Percentiles rank a stretch among this genome's conserved stretches.
Conservation (phyloP, 768 basidiomycete genomes). For the Mycena rosella region DNA sequence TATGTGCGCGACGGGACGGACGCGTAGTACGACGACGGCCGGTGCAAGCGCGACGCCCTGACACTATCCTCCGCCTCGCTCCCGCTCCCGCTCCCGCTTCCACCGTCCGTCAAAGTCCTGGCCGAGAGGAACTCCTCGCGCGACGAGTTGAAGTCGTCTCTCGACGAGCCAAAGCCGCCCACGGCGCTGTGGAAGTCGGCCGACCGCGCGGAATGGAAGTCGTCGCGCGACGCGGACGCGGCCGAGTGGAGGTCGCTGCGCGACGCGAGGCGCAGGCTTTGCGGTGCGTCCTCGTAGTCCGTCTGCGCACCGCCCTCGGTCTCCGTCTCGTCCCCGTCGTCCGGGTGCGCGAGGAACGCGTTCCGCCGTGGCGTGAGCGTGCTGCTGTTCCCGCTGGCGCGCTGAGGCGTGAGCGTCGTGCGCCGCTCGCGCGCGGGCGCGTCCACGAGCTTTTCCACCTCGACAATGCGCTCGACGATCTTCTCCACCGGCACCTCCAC, state of each 20-base stretch:
- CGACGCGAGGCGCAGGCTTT: constrained; percentile 55
- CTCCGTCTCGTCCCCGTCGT: constrained; percentile 63
- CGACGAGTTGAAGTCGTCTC: constrained; percentile 83
- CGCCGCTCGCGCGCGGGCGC: constrained; percentile 34
- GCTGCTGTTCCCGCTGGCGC: constrained; percentile 58
- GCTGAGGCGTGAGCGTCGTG: constrained; percentile 40
- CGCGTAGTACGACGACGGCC: constrained; percentile 43
- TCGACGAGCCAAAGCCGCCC: constrained; percentile 56
- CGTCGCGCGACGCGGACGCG: background rate
- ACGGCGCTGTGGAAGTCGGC: no score
- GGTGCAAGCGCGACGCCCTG: constrained; percentile 68
- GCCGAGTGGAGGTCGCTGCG: constrained; percentile 28
- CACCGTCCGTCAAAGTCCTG: constrained; percentile 78
- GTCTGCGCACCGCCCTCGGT: constrained; percentile 78
- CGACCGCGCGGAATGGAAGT: constrained; percentile 39
- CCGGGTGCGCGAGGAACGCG: constrained; percentile 12
- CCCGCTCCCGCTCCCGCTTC: constrained; percentile 63
- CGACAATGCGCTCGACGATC: no score
- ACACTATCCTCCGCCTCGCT: constrained; percentile 81
- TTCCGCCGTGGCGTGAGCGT: constrained; percentile 49
- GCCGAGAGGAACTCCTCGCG: constrained; percentile 83
- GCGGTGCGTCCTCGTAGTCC: constrained; percentile 85
- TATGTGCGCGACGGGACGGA: constrained; percentile 44
- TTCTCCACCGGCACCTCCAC: no score
- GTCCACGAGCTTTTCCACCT: background rate